Conservation (phyloP, 805 yeast species). For the Helenozyma baotianmanensis region DNA sequence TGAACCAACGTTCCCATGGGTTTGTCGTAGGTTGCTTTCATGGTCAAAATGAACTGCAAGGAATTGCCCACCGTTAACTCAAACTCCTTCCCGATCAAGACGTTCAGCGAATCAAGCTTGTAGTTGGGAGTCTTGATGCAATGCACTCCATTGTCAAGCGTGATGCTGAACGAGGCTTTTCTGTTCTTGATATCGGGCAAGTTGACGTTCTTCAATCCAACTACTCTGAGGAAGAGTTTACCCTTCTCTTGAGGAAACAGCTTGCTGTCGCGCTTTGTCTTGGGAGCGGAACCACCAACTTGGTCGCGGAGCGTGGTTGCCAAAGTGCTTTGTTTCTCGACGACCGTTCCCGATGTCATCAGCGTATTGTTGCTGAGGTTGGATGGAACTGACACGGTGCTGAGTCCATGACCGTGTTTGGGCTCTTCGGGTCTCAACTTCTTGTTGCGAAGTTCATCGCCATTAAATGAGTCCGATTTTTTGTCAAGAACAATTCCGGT, state of each 20-base stretch:
- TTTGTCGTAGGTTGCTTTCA: constrained; percentile 59
- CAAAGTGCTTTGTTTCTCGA: neutral
- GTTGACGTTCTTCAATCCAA: constrained; percentile 42
- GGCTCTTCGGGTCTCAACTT: constrained; percentile 19
- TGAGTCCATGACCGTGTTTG: constrained; percentile 17
- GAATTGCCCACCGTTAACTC: constrained; percentile 63
- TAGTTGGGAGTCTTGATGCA: constrained; percentile 63
- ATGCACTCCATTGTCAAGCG: constrained; percentile 79
- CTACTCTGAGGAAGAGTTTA: constrained; percentile 48
- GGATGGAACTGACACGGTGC: constrained; percentile 32
- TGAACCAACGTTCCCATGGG: constrained; percentile 51
- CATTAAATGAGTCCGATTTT: constrained; percentile 7
- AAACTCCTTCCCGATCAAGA: constrained; percentile 65
- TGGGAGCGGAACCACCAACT: no score
- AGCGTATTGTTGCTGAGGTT: neutral
- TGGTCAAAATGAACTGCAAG: constrained; percentile 63
- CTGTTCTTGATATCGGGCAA: constrained; percentile 44
- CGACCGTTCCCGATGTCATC: no score
- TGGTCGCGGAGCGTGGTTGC: no score
- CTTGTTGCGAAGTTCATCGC: constrained; percentile 19
- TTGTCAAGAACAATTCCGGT: constrained; percentile 20
- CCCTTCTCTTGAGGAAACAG: constrained; percentile 48
- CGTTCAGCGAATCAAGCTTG: constrained; percentile 24
- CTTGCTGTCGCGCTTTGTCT: no score
- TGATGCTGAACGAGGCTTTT: constrained; percentile 47